Evolutionary conservation across 1,284 basidiomycete genomes (phyloP).

Genomic region (Sutorius eximius): DNA sequence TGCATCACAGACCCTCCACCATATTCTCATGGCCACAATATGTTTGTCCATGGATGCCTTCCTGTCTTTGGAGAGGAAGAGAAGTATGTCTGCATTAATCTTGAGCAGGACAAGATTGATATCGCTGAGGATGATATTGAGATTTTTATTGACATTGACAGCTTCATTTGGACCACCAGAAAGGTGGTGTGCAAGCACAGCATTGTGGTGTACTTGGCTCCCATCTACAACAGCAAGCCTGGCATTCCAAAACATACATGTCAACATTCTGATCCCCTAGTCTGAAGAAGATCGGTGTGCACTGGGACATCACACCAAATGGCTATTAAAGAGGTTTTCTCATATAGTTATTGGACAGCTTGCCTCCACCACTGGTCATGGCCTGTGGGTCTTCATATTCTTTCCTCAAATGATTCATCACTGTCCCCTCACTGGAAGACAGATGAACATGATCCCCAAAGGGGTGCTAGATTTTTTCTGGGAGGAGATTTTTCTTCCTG

Average conservation of each 20-base stretch:
- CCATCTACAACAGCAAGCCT: neutral
- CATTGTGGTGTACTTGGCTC: slow-evolving; percentile 5
- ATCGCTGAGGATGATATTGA: neutral
- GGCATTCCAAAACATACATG: slow-evolving; percentile 12
- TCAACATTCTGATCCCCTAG: neutral
- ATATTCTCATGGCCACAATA: neutral
- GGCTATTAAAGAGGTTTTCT: too few species aligned
- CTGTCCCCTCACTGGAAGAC: too few species aligned
- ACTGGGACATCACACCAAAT: too few species aligned
- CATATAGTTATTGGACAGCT: too few species aligned
- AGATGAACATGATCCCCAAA: too few species aligned
- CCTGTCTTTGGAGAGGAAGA: neutral
- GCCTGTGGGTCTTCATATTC: neutral
- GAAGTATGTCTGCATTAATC: slow-evolving; percentile 3
- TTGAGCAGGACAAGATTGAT: neutral
- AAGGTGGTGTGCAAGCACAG: neutral
- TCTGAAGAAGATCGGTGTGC: too few species aligned
- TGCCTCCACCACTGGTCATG: too few species aligned
- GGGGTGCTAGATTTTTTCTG: slow-evolving; percentile 10
- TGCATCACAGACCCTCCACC: too few species aligned
- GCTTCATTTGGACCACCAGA: slow-evolving; percentile 16
- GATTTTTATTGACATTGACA: slow-evolving; percentile 16
- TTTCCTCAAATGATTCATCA: slow-evolving; percentile 5
- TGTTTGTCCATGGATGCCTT: slow-evolving; percentile 3
- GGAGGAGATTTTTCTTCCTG: slow-evolving; percentile 11